A percentile compares a stretch with the other conserved stretches of the same genome.
phyloP scores from a whole-genome alignment of 2,329 filamentous ascomycete species.

The Epichloe hybrida region DNA sequence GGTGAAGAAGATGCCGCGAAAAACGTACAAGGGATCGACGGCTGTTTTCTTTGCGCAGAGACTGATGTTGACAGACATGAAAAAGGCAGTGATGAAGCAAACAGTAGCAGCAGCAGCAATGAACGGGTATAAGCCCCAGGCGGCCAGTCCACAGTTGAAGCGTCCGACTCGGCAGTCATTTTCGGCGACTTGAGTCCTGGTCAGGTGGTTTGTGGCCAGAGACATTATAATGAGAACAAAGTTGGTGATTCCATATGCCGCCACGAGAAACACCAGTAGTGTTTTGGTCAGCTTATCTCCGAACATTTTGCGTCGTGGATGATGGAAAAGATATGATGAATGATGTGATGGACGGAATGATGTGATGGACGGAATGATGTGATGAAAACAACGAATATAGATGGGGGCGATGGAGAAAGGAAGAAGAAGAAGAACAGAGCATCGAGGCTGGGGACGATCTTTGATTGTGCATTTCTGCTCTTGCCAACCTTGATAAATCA shows the following conservation, averaged over 20 bases:
- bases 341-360: neutral
- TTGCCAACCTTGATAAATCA: too few relatives aligned
- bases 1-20: slow-evolving; percentile 12
- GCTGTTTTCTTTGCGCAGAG: slow-evolving; percentile 1
- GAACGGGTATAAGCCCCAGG: slow-evolving; percentile 10
- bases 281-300: neutral
- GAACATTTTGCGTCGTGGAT: neutral
- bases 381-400: too few relatives aligned
- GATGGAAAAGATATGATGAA: neutral
- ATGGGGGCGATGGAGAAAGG: neutral
- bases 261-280: slow-evolving; percentile 8
- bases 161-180: neutral
- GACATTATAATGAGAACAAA: slow-evolving; percentile 11
- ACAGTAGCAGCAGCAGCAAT: slow-evolving; percentile 8
- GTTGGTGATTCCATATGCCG: slow-evolving; percentile 11
- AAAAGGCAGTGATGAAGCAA: slow-evolving; percentile 3
- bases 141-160: slow-evolving; percentile 2
- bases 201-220: slow-evolving; percentile 3
- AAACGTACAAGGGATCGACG: slow-evolving; percentile 11
- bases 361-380: neutral
- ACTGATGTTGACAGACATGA: slow-evolving; percentile 8
- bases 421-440: neutral
- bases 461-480: too few relatives aligned
- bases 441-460: too few relatives aligned
- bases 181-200: neutral